These are phyloP conservation scores for Yarrowia bubula DNA, from an alignment of 805 yeast genomes.

Conservation along the genomic window DNA sequence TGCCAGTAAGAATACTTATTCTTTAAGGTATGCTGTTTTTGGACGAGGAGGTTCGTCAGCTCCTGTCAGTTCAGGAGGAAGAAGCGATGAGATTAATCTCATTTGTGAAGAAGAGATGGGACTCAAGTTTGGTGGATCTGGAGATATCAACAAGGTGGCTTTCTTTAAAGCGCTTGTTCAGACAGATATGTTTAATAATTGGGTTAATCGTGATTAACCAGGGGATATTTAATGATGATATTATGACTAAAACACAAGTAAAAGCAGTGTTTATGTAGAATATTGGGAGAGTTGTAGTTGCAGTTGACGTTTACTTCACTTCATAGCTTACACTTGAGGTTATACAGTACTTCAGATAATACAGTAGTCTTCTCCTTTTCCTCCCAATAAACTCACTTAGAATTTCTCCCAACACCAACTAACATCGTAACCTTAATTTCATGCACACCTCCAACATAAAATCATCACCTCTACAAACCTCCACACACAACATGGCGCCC, in stretches of 20 bases:
- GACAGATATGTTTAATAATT: slow-evolving; percentile 7
- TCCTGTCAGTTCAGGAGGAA: slow-evolving; percentile 4
- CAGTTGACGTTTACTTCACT: too few relatives aligned
- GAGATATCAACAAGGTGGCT: slow-evolving; percentile 1
- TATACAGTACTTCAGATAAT: too few relatives aligned
- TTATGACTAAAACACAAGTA: too few relatives aligned
- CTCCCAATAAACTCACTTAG: too few relatives aligned
- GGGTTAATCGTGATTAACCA: not conserved
- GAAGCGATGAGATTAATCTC: not conserved
- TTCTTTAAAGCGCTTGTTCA: slow-evolving; percentile 17
- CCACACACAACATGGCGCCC: slow-evolving; percentile 11
- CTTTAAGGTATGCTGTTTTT: slow-evolving; percentile 13
- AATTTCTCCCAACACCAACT: too few relatives aligned
- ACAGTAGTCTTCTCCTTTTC: too few relatives aligned
- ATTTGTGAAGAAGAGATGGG: slow-evolving; percentile 22
- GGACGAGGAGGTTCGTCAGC: not conserved
- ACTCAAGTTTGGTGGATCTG: not conserved
- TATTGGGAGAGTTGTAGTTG: too few relatives aligned
- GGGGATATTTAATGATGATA: too few relatives aligned
- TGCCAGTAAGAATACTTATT: not conserved
- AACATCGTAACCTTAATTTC: not conserved
- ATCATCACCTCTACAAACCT: not conserved
- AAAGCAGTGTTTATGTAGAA: too few relatives aligned
- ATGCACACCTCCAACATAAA: not conserved
- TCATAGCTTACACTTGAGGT: too few relatives aligned